Percentiles rank a stretch among this genome's conserved stretches.
Conservation (phyloP, 495 filamentous ascomycete species). For the Podospora fimiseda region DNA sequence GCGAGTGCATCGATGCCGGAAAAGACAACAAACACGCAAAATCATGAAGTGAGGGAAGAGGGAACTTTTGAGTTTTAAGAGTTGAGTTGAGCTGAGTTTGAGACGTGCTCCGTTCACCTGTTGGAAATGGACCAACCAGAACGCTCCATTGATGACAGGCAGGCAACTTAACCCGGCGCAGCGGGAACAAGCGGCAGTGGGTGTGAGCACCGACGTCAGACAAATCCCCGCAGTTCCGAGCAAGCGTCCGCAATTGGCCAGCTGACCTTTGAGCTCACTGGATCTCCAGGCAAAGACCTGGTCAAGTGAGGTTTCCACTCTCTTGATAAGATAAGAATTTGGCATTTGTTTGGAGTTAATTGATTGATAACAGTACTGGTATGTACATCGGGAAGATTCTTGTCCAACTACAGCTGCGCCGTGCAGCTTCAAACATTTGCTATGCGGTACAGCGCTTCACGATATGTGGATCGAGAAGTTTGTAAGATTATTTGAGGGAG, state of each 20-base stretch:
- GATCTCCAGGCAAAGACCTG: constrained; percentile 2
- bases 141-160: constrained; percentile 6
- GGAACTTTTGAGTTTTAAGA: too few species aligned
- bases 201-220: constrained; percentile 1
- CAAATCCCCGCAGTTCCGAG: constrained; percentile 3
- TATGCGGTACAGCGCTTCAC: too few species aligned
- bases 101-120: background rate
- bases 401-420: too few species aligned
- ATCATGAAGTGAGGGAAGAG: too few species aligned
- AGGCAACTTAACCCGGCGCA: background rate
- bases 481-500: background rate
- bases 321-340: background rate
- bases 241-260: constrained; percentile 1
- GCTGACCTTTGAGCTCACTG: background rate
- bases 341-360: background rate
- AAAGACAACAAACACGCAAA: background rate
- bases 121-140: constrained; percentile 10
- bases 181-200: background rate
- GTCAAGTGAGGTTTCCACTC: background rate
- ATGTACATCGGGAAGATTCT: too few species aligned
- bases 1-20: constrained; percentile 23
- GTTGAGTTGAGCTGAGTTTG: constrained; percentile 1
- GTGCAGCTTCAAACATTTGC: too few species aligned
- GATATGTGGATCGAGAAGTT: too few species aligned
- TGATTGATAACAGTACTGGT: too few species aligned